Evolutionary conservation across 768 basidiomycete genomes (phyloP), one percentile per base, ranked within the genome.

Genomic region (Amanita polypyramis): DNA sequence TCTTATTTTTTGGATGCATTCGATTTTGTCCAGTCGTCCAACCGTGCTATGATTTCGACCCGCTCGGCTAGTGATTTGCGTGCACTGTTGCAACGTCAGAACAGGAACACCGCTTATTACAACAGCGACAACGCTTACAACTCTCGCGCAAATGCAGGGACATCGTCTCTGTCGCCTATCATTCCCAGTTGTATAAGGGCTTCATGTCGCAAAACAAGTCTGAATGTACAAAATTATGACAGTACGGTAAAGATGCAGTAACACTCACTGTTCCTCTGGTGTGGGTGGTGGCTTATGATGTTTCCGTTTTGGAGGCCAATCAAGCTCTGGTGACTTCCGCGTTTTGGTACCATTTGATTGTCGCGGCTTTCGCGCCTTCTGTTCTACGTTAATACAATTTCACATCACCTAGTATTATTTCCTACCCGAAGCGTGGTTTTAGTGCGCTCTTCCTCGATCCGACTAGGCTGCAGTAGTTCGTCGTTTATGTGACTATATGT

Each of bases 401-500:
- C 38, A 34, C 6, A 29, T 21, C 25, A n/a, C 43, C 21, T 40
- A 40, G 19, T 9, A 30, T 17, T 7, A 42, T 38, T 14, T 54
- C 61, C 9, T 51, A 80, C 81, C 62, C 74, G 62, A 23, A 80
- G 60, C 12, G 74, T 73, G 17, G 69, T 72, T 50, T 70, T 74
- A 2, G 79, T 72, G 37, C 78, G 72, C 54, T 79, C 75, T 45
- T 79, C 77, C 56, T 86, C 85, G 21, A 89, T 78, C 7, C 70
- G 71, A 57, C 79, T 90, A 3, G 81, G 75, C 6, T 70, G 68
- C 11, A 91, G 67, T 11, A 90, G 67, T 15, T 82, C 75, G 45
- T 85, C 81, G 52, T 91, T 90, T 19, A 74, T 71, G 56, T 90
- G 88, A 27, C 75, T 83, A 53, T 90, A 91, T 43, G 70, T 72